A percentile compares a stretch with the other conserved stretches of the same genome.
Conservation (phyloP, 768 basidiomycete genomes). For the Clavaria fumosa region DNA sequence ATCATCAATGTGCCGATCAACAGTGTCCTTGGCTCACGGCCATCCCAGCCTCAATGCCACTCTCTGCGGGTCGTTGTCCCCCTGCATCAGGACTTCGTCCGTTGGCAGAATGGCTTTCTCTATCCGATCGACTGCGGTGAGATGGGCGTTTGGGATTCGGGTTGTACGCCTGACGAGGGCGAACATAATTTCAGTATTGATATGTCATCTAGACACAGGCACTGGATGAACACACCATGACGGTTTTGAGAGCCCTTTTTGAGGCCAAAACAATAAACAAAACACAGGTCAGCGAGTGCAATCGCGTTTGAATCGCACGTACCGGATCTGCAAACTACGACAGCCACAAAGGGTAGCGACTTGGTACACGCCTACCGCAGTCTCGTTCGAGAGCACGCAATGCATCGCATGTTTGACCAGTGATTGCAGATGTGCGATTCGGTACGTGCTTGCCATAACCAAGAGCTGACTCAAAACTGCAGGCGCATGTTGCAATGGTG, state of each 20-base stretch:
- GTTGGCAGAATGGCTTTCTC: too few species aligned
- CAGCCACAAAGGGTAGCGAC: conserved; percentile 86
- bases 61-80: too few species aligned
- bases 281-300: conserved; percentile 9
- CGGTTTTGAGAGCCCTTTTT: conserved; percentile 72
- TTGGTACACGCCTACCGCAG: conserved; percentile 86
- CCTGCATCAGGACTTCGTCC: too few species aligned
- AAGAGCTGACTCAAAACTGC: conserved; percentile 80
- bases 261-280: conserved; percentile 8
- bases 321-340: conserved; percentile 82
- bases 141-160: too few species aligned
- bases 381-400: conserved; percentile 64
- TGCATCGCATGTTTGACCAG: conserved; percentile 95
- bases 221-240: too few species aligned
- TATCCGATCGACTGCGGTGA: too few species aligned
- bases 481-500: conserved; percentile 82
- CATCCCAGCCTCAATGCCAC: too few species aligned
- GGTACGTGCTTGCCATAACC: conserved; percentile 71
- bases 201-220: too few species aligned
- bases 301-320: conserved; percentile 16
- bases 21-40: too few species aligned
- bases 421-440: conserved; percentile 54
- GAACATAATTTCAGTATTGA: too few species aligned
- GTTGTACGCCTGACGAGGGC: too few species aligned
- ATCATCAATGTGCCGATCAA: too few species aligned